phyloP scores from a whole-genome alignment of 2,329 filamentous ascomycete genomes.

The Exophiala dermatitidis region DNA sequence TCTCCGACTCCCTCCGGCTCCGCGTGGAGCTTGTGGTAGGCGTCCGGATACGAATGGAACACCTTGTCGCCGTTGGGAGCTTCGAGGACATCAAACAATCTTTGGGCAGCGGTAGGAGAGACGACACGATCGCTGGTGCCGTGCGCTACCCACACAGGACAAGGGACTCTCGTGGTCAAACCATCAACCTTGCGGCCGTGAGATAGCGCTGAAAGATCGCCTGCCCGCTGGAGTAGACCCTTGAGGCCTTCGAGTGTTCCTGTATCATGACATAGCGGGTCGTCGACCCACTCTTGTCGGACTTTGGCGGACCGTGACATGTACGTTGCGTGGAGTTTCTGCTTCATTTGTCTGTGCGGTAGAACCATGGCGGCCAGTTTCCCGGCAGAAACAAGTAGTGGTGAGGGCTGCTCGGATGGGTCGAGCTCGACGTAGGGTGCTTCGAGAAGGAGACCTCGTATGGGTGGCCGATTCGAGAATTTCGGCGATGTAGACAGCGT shows the following conservation, averaged over 20 bases:
- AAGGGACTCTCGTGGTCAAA: conserved; percentile 35
- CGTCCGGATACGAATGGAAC: conserved; percentile 68
- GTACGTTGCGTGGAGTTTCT: conserved; percentile 57
- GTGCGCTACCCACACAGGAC: conserved; percentile 64
- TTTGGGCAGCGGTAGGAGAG: conserved; percentile 57
- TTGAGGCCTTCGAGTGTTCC: conserved; percentile 78
- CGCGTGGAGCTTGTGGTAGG: conserved; percentile 58
- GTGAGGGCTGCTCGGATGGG: conserved; percentile 55
- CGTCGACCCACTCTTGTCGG: conserved; percentile 53
- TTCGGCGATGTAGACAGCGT: conserved; percentile 31
- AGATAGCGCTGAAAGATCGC: conserved; percentile 49
- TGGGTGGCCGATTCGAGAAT: conserved; percentile 48
- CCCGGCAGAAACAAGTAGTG: conserved; percentile 58
- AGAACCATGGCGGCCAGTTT: conserved; percentile 60
- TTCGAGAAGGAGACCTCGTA: conserved; percentile 69
- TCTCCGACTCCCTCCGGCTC: conserved; percentile 31
- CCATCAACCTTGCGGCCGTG: conserved; percentile 29
- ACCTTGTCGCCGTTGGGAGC: conserved; percentile 45
- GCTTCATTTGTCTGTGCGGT: conserved; percentile 59
- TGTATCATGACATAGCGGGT: conserved; percentile 70
- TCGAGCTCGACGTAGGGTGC: conserved; percentile 72
- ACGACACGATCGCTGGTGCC: conserved; percentile 68
- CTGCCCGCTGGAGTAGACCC: conserved; percentile 67
- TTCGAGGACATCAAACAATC: conserved; percentile 52
- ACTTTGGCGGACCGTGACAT: conserved; percentile 62